Evolutionary conservation across 371 early-diverging fungal species (phyloP), one percentile per base, ranked within the genome.

Genomic region (Mortierella sp.): DNA sequence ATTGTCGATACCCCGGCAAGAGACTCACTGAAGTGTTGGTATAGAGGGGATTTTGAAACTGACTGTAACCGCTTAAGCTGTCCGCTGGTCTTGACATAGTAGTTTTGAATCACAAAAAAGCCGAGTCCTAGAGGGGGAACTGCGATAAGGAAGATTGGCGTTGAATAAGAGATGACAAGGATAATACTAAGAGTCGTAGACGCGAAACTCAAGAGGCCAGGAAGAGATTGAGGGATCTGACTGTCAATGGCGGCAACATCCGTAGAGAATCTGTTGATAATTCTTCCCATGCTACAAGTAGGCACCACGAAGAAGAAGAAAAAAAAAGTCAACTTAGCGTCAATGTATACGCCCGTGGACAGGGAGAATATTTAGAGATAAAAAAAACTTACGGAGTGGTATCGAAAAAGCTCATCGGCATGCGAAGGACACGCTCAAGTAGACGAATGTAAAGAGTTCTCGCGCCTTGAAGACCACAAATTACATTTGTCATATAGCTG

Each of bases 391-490:
- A 83, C 41, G 96, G 98, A 15, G 95, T 97, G 0, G 93, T 91
- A 71, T 97, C 95, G 76, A 93, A 96, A 70, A 95, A 95, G 1
- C 90, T 80, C 75, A 95, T 86, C 9, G 93, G 94, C 15, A 95
- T 90, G 21, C 88, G 86, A 41, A 94, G 61, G 13, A 94, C 87
- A 45, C 92, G 87, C 15, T 84, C 67, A 21, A 95, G 75, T 91
- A 95, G 74, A 90, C 96, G 0, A 90, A 87, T 94, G 63, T 95
- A 93, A 1, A 91, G 64, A 6, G 65, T 74, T 58, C 57, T 83
- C 45, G 87, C 82, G 4, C 86, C 85, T 15, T 72, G 76, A n/a
- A 89, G 69, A 21, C 79, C 83, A 16, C 74, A 73, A 16, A 76
- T 41, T 0, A 81, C 76, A 28, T 68, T 69, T 4, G 81, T 66